Percentiles rank a stretch among this genome's conserved stretches.
phyloP scores from a whole-genome alignment of 116 monocot genomes.

The Papilionanthe hybrid region DNA sequence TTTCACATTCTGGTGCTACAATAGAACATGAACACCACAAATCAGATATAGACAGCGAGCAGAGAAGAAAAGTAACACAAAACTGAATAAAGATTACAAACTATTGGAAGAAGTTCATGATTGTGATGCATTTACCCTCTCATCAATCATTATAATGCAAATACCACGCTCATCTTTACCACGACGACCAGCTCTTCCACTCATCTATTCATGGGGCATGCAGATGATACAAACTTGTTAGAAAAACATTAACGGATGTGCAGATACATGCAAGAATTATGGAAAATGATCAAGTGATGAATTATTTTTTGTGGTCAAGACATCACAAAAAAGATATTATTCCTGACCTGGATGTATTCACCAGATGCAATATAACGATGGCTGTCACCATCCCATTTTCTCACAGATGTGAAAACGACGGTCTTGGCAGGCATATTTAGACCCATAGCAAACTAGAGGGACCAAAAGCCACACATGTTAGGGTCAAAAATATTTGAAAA shows the following conservation, averaged over 20 bases:
- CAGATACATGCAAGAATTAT: neutral
- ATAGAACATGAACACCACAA: neutral
- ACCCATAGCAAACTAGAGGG: slow-evolving; percentile 95
- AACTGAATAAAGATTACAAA: neutral
- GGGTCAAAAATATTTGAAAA: neutral
- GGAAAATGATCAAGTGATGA: neutral
- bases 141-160: slow-evolving; percentile 98
- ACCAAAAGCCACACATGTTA: slow-evolving; percentile 5
- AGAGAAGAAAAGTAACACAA: neutral
- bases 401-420: slow-evolving; percentile 94
- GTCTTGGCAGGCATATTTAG: slow-evolving; percentile 99
- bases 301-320: neutral
- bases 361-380: slow-evolving; percentile 87
- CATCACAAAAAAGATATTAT: neutral
- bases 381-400: slow-evolving; percentile 98
- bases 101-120: neutral
- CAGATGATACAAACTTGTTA: slow-evolving; percentile 7
- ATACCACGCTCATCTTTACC: slow-evolving; percentile 98
- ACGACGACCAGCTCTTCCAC: slow-evolving; percentile 98
- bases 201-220: slow-evolving; percentile 58
- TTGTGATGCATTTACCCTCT: slow-evolving; percentile 42
- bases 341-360: slow-evolving; percentile 92
- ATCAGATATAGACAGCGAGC: neutral
- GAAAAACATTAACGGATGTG: neutral
- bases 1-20: neutral